Percentiles rank a stretch among this genome's conserved stretches.
Conservation (phyloP, 257 asterid species). For the Lantana camara region DNA sequence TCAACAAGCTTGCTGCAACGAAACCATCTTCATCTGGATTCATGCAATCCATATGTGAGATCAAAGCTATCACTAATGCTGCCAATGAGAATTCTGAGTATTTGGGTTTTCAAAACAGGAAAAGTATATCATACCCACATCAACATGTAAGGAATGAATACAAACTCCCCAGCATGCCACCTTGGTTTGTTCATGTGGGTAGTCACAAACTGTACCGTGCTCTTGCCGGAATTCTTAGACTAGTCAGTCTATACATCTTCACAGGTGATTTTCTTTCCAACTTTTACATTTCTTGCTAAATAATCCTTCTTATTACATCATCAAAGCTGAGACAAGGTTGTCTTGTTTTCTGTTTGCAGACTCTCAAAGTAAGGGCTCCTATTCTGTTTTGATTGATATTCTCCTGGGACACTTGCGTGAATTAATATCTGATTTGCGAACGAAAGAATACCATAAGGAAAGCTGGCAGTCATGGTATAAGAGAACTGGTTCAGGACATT, state of each 20-base stretch:
- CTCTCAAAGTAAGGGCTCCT: slow-evolving; percentile 65
- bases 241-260: slow-evolving; percentile 67
- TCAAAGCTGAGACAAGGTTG: slow-evolving; percentile 26
- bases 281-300: slow-evolving; percentile 26
- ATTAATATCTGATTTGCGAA: slow-evolving; percentile 67
- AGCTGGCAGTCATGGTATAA: slow-evolving; percentile 89
- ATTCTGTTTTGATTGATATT: slow-evolving; percentile 65
- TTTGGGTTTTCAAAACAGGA: slow-evolving; percentile 45
- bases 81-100: slow-evolving; percentile 36
- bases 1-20: slow-evolving; percentile 62
- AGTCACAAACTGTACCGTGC: slow-evolving; percentile 75
- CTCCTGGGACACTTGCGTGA: slow-evolving; percentile 80
- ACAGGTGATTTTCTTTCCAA: slow-evolving; percentile 57
- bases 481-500: slow-evolving; percentile 73
- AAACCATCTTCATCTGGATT: slow-evolving; percentile 71
- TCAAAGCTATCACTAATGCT: slow-evolving; percentile 48
- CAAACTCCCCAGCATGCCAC: slow-evolving; percentile 88
- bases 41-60: slow-evolving; percentile 82
- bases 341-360: slow-evolving; percentile 47
- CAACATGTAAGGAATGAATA: slow-evolving; percentile 49
- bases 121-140: slow-evolving; percentile 24
- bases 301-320: slow-evolving; percentile 6
- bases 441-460: slow-evolving; percentile 58
- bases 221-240: slow-evolving; percentile 82
- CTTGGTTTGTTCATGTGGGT: slow-evolving; percentile 80